These are phyloP conservation scores for Sclerospora graminicola DNA, from an alignment of 352 stramenopile species.

Conservation along the genomic window DNA sequence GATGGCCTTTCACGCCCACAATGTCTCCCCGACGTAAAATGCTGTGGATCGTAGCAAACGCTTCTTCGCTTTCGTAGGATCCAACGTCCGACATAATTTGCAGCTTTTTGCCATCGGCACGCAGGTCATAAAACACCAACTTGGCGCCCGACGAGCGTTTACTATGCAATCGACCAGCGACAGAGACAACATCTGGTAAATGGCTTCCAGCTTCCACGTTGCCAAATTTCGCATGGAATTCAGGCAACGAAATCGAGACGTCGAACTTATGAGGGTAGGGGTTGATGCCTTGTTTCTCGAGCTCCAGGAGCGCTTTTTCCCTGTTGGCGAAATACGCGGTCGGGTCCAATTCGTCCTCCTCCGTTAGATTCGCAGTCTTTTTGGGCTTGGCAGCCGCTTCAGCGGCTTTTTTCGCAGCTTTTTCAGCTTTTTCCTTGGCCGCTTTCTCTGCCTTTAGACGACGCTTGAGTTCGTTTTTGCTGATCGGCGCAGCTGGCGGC, in stretches of 20 bases:
- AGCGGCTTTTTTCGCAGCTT: slow-evolving; percentile 86
- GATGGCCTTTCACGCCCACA: slow-evolving; percentile 89
- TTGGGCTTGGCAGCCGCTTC: slow-evolving; percentile 77
- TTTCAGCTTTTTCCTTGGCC: slow-evolving; percentile 83
- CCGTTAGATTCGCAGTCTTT: slow-evolving; percentile 32
- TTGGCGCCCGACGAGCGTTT: slow-evolving; percentile 94
- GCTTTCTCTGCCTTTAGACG: slow-evolving; percentile 93
- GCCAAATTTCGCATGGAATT: slow-evolving; percentile 89
- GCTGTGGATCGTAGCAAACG: slow-evolving; percentile 79
- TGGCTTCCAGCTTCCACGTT: slow-evolving; percentile 73
- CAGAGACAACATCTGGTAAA: slow-evolving; percentile 62
- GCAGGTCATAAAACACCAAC: slow-evolving; percentile 97
- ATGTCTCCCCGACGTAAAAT: slow-evolving; percentile 94
- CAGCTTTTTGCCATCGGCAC: slow-evolving; percentile 90
- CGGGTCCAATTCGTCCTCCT: slow-evolving; percentile 95
- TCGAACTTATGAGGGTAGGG: slow-evolving; percentile 99
- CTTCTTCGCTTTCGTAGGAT: slow-evolving; percentile 43
- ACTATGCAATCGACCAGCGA: slow-evolving; percentile 93
- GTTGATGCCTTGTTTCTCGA: slow-evolving; percentile 89
- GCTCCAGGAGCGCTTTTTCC: slow-evolving; percentile 78
- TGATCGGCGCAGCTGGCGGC: slow-evolving; percentile 40
- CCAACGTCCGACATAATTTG: slow-evolving; percentile 94
- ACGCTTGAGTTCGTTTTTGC: slow-evolving; percentile 98
- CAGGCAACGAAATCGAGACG: slow-evolving; percentile 87
- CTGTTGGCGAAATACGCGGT: slow-evolving; percentile 98